Conservation (phyloP, 306 rosid species). For the Dalbergia cochinchinensis region DNA sequence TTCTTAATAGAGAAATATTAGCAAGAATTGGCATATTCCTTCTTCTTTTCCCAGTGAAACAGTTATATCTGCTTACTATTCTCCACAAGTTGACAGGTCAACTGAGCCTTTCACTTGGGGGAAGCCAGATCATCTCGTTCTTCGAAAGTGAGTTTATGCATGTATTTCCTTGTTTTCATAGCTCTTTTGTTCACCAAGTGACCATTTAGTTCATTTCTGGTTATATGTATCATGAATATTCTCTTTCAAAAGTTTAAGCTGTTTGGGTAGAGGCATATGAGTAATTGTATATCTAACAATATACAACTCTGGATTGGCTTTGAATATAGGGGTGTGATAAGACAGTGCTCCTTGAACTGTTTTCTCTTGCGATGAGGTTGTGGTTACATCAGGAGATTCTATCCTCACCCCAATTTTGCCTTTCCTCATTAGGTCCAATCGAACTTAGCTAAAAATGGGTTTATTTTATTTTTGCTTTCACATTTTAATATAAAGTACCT, state of each 20-base stretch:
- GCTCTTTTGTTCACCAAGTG: constrained; percentile 8
- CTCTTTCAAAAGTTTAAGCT: no score
- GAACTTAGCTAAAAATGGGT: neutral
- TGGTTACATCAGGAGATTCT: neutral
- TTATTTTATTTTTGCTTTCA: neutral
- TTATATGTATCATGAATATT: neutral
- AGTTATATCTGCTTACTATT: constrained; percentile 78
- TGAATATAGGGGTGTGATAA: neutral
- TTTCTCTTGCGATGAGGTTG: neutral
- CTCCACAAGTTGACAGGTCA: constrained; percentile 91
- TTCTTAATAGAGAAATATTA: constrained; percentile 83
- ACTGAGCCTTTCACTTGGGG: constrained; percentile 92
- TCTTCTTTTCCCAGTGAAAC: constrained; percentile 86
- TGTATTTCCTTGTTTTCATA: constrained; percentile 24
- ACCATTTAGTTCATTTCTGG: constrained; percentile 29
- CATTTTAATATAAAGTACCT: neutral
- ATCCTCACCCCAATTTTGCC: neutral
- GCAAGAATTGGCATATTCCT: constrained; percentile 99
- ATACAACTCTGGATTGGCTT: constrained; percentile 1
- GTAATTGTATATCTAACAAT: no score
- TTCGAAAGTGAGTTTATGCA: constrained; percentile 78
- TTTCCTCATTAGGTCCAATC: neutral
- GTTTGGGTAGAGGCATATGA: no score
- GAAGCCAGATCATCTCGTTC: constrained; percentile 94
- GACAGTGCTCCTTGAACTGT: constrained; percentile 12